Base-by-base conservation (phyloP, 768 basidiomycete species). In the Scleroderma citrinum region DNA sequence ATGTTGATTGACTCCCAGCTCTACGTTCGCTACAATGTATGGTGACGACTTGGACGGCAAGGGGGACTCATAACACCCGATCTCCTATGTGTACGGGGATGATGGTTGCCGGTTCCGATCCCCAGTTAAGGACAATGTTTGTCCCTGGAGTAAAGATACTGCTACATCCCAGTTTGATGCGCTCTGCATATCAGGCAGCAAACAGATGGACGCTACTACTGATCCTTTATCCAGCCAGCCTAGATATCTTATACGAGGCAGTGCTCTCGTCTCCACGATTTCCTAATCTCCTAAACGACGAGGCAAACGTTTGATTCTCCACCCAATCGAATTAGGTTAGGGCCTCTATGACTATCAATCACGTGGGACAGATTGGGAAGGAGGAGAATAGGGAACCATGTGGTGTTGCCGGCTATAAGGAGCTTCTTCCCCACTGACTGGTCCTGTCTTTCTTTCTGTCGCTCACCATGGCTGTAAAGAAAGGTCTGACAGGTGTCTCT, bases 401-500 rank as follows among this genome's bases (percentile, higher is more conserved):
- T 29, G 26, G 26, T 5, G 26, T 29, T 29, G 8, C 26, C 8
- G 23, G 39, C 23, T 41, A 21, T 45, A 45, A 45, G 31, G 19
- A 21, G 44, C 16, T 19, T 12, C 17, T 24, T 44, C 14, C 30
- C 34, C 44, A 11, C 48, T 52, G 34, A 31, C 20, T 29, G 26
- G 26, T 5, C 26, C 26, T 8, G 26, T 29, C 48, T 26, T 21
- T 26, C 13, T 36, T 30, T 11, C 12, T 11, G 17, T 32, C 47
- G 26, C 20, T 37, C 49, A 56, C 41, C 21, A 58, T 56, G 51
- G 7, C 45, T 14, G 21, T 7, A 39, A 50, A 7, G 26, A 52
- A 46, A 26, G 57, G 59, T 19, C 62, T 78, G 13, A 69, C 66
- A 56, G 77, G 81, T 53, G 81, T 92, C 52, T 87, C 87, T 45